Percentiles rank a stretch among this genome's conserved stretches.
These are phyloP conservation scores for Kwoniella sp. DNA, from an alignment of 768 basidiomycete genomes.

Conservation along the genomic window DNA sequence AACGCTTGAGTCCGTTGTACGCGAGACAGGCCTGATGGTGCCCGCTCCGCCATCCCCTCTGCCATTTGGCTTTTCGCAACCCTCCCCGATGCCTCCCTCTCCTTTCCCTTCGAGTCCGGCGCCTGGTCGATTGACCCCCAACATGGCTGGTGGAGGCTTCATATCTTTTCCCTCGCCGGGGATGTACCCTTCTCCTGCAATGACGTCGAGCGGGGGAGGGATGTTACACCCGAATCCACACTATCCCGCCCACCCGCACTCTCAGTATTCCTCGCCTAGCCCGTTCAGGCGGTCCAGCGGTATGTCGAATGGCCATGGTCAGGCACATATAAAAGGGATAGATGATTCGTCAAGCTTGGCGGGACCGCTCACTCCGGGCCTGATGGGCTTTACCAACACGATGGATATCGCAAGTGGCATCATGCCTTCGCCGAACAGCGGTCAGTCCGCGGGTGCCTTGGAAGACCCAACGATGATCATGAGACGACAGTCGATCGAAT, in stretches of 20 bases:
- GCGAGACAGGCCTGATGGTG: slow-evolving; percentile 5
- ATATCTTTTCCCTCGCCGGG: slow-evolving; percentile 30
- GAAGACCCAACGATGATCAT: too few species aligned
- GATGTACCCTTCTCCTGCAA: slow-evolving; percentile 35
- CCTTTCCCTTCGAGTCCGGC: slow-evolving; percentile 11
- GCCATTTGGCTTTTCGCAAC: slow-evolving; percentile 7
- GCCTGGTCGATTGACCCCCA: not conserved
- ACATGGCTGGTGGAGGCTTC: slow-evolving; percentile 12
- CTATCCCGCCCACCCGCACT: slow-evolving; percentile 8
- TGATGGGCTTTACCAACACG: slow-evolving; percentile 10
- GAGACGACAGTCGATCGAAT: slow-evolving; percentile 10
- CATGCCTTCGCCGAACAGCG: too few species aligned
- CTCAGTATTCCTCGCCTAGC: slow-evolving; percentile 4
- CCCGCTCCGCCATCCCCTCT: slow-evolving; percentile 12
- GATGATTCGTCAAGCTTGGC: slow-evolving; percentile 2
- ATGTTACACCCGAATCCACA: slow-evolving; percentile 22
- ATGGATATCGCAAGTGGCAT: slow-evolving; percentile 16
- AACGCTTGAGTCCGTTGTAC: slow-evolving; percentile 3
- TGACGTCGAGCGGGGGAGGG: too few species aligned
- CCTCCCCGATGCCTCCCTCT: slow-evolving; percentile 3
- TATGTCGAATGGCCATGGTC: not conserved
- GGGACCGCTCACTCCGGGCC: slow-evolving; percentile 33
- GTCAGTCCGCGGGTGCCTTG: too few species aligned
- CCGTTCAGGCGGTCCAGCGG: slow-evolving; percentile 8
- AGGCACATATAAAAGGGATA: too few species aligned